Evolutionary conservation across 2,329 filamentous ascomycete genomes (phyloP), one percentile per base, ranked within the genome.

Genomic region (Aspergillus tanneri): DNA sequence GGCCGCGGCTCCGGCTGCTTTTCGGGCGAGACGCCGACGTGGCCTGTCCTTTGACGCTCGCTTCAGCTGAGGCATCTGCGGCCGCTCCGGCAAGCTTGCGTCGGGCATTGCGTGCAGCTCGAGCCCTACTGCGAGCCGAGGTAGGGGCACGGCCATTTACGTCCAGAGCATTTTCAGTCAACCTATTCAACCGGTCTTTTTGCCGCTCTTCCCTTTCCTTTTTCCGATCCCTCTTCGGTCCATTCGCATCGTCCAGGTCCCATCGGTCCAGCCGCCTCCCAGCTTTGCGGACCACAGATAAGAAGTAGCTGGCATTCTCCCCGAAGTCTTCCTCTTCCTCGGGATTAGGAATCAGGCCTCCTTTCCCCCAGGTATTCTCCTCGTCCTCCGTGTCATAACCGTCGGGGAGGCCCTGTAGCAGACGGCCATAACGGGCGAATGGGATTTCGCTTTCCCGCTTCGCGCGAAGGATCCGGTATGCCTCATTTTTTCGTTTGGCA

Each of bases 351-450:
- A 70, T 59, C 8, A 75, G 47, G 3, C 72, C 72, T 14, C 72
- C 73, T 28, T 72, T 69, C 5, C 72, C 73, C 64, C 68, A 73
- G 2, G 68, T 69, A 10, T 62, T 60, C 37, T 62, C 62, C 32
- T 76, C 73, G 40, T 75, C 72, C 14, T 76, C 74, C 22, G 72
- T 72, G 49, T 77, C 74, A 35, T 76, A 77, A 16, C 67, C 70
- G 14, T 72, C 68, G 2, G 73, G 71, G 12, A 77, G 56, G 42
- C 63, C 62, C 34, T 68, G 66, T 18, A 77, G 61, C 22, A 75
- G 62, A 36, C 71, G 70, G 38, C 66, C 68, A 39, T 72, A 72
- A 24, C 68, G 69, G 10, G 63, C 57, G 39, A 76, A 65, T 12
- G 71, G 69, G 25, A 68, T 66, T 43, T 71, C 68, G 25, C 58